These are phyloP conservation scores for Zizania palustris DNA, from an alignment of 202 grass and related monocot genomes.

Conservation along the genomic window DNA sequence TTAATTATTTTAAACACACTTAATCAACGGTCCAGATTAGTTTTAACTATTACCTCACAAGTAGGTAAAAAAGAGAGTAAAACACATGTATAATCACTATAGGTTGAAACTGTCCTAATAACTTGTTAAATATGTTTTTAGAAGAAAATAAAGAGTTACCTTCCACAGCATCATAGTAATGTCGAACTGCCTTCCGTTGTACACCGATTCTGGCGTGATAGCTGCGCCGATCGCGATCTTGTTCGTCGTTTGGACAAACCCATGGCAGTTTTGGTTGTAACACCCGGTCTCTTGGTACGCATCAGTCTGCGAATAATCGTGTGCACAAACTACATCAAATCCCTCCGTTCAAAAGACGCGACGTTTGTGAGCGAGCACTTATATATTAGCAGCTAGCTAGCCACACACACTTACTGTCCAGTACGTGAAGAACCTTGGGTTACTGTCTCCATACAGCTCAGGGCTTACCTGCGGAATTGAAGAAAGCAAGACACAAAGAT, in stretches of 20 bases:
- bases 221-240: slow-evolving; percentile 82
- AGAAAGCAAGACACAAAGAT: background rate
- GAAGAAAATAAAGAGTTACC: slow-evolving; percentile 36
- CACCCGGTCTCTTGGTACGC: slow-evolving; percentile 91
- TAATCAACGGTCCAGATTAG: too few relatives aligned
- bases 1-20: too few relatives aligned
- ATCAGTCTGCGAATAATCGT: slow-evolving; percentile 54
- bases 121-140: too few relatives aligned
- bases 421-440: slow-evolving; percentile 94
- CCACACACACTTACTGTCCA: slow-evolving; percentile 94
- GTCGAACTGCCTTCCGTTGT: slow-evolving; percentile 75
- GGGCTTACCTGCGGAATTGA: slow-evolving; percentile 66
- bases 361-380: background rate
- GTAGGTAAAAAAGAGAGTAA: too few relatives aligned
- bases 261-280: slow-evolving; percentile 87
- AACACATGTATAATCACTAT: too few relatives aligned
- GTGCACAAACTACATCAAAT: background rate
- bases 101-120: too few relatives aligned
- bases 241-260: slow-evolving; percentile 81
- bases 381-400: too few relatives aligned
- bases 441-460: slow-evolving; percentile 75
- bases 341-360: background rate
- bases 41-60: too few relatives aligned
- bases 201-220: slow-evolving; percentile 68
- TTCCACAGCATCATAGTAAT: slow-evolving; percentile 84